Conservation (phyloP, 1,284 basidiomycete species). For the Apiotrichum domesticum region DNA sequence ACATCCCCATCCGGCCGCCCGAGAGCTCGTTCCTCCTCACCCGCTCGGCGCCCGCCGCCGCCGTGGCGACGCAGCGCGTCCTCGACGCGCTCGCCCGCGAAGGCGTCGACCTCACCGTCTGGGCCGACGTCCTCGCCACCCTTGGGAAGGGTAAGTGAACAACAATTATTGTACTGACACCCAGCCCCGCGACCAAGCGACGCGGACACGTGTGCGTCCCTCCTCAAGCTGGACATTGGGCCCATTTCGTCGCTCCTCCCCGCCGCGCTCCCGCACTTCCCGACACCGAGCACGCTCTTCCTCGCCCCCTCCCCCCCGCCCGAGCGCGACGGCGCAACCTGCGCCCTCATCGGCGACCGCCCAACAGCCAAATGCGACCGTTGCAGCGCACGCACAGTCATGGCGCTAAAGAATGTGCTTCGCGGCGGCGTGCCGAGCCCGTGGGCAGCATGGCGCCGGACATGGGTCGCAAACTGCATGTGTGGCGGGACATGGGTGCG, state of each 20-base stretch:
- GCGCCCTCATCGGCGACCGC: constrained; percentile 15
- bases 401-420: constrained; percentile 8
- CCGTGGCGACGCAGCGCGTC: constrained; percentile 26
- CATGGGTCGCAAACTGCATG: constrained; percentile 19
- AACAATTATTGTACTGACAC: not conserved
- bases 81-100: constrained; percentile 20
- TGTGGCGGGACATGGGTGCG: constrained; percentile 37
- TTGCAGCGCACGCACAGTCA: constrained; percentile 21
- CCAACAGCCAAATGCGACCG: constrained; percentile 23
- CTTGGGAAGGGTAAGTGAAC: constrained; percentile 6
- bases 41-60: constrained; percentile 26
- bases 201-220: constrained; percentile 14
- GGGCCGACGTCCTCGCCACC: constrained; percentile 28
- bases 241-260: constrained; percentile 12
- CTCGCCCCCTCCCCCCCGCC: constrained; percentile 5
- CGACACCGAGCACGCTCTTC: constrained; percentile 26
- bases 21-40: constrained; percentile 12
- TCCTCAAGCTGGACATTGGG: constrained; percentile 15
- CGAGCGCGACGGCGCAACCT: constrained; percentile 26
- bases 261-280: constrained; percentile 14
- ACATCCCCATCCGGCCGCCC: constrained; percentile 32
- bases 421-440: constrained; percentile 3
- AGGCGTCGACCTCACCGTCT: constrained; percentile 29
- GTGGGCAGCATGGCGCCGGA: constrained; percentile 19
- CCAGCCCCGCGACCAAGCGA: constrained; percentile 4